Conservation (phyloP, 257 asterid species). For the Eucommia ulmoides region DNA sequence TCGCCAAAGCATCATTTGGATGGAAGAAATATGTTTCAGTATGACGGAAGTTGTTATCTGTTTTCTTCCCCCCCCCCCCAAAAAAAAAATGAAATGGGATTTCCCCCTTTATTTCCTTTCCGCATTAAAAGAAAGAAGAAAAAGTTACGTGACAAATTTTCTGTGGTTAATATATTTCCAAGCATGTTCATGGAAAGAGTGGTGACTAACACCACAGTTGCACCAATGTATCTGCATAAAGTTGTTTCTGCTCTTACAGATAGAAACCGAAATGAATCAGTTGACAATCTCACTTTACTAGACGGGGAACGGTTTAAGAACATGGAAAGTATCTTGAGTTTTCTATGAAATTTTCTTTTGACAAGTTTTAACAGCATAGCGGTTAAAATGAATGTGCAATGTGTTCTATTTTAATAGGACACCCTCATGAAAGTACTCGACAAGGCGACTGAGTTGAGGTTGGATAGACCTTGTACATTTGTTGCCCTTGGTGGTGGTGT, state of each 20-base stretch:
- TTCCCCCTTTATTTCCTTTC: too few species aligned
- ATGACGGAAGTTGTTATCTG: too few species aligned
- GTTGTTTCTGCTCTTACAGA: constrained; percentile 66
- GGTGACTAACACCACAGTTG: constrained; percentile 85
- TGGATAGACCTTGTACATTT: constrained; percentile 90
- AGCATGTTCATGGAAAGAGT: constrained; percentile 97
- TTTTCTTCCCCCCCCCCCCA: too few species aligned
- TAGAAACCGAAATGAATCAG: constrained; percentile 64
- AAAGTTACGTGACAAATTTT: too few species aligned
- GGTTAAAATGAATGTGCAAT: constrained; percentile 6
- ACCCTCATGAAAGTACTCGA: constrained; percentile 91
- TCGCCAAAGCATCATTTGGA: too few species aligned
- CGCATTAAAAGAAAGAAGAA: too few species aligned
- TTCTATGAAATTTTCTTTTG: constrained; percentile 5
- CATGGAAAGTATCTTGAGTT: constrained; percentile 48
- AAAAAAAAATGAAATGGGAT: too few species aligned
- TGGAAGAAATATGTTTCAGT: too few species aligned
- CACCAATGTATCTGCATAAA: constrained; percentile 80
- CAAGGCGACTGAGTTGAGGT: constrained; percentile 78
- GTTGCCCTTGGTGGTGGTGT: constrained; percentile 99
- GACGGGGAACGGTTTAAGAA: constrained; percentile 87
- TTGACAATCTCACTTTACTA: constrained; percentile 81
- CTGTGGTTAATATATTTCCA: too few species aligned
- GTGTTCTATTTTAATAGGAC: constrained; percentile 35
- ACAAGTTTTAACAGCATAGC: constrained; percentile 1